Base-by-base conservation (phyloP, 2,329 filamentous ascomycete species). In the Trichothecium roseum region DNA sequence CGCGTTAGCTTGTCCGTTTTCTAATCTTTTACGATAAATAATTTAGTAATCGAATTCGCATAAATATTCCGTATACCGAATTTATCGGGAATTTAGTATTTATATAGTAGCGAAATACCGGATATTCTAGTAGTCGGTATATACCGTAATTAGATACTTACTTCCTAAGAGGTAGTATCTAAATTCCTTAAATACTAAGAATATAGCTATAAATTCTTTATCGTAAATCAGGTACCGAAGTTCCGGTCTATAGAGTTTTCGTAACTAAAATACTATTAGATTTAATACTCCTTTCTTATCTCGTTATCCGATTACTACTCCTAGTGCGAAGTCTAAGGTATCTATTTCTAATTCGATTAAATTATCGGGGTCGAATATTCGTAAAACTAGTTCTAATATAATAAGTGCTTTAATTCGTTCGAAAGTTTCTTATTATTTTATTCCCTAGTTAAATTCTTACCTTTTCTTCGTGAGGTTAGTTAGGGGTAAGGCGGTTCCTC, bases 251-350 rank as follows among this genome's bases (percentile, higher is more conserved):
- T 3, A 36, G 8, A 10, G 18, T 18, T 20, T 36, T 31, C n/a
- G n/a, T n/a, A n/a, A n/a, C 14, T 36, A 36, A 26, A 29, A 30
- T 37, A 31, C 12, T 37, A 20, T 31, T 14, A 6, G 22, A 24
- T 28, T 15, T 20, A 37, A 31, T 37, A 28, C 7, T 22, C 18
- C 18, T 14, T 7, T 16, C 17, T 28, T 35, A 35, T 4, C 9
- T 7, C n/a, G 14, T 5, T n/a, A 28, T n/a, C 26, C 17, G 18
- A 15, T 5, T 7, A 35, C n/a, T 29, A 24, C 5, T 17, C 18
- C 13, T 18, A 18, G 15, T 10, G 10, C 8, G 27, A 29, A 6
- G n/a, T 20, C 2, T 13, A 33, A 13, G n/a, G 24, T 4, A 16
- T 20, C n/a, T 33, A 33, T 18, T 18, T n/a, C 24, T 33, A 6